Percentiles rank a stretch among this genome's conserved stretches.
These are phyloP conservation scores for Fragaria iinumae DNA, from an alignment of 306 rosid species.

Conservation along the genomic window DNA sequence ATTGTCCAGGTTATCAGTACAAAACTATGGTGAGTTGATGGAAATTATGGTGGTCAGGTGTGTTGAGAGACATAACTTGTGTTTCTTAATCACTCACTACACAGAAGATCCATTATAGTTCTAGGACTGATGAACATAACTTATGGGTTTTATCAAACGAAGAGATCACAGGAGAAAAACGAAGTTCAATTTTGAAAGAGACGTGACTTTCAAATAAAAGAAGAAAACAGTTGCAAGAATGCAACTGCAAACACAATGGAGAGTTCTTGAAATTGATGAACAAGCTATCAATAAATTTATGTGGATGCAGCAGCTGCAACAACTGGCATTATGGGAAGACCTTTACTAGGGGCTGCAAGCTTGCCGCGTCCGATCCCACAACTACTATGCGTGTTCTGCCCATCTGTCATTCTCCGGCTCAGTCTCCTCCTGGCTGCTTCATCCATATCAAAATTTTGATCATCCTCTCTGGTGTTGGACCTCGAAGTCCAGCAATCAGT, in stretches of 20 bases:
- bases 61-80: neutral
- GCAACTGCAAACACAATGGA: conserved; percentile 51
- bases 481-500: conserved; percentile 56
- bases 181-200: neutral
- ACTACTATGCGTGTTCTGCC: conserved; percentile 37
- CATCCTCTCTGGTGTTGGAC: conserved; percentile 35
- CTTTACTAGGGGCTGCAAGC: conserved; percentile 39
- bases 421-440: conserved; percentile 36
- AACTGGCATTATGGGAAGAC: conserved; percentile 41
- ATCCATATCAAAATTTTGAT: conserved; percentile 26
- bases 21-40: neutral
- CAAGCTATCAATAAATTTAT: conserved; percentile 32
- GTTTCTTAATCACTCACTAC: neutral
- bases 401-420: conserved; percentile 42
- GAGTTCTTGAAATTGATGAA: conserved; percentile 25
- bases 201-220: conserved; percentile 11
- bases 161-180: neutral
- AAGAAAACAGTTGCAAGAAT: conserved; percentile 49
- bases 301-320: conserved; percentile 54
- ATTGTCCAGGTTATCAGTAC: neutral
- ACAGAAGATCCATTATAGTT: neutral
- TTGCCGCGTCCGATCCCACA: conserved; percentile 58
- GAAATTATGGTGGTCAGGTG: neutral
- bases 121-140: too few relatives aligned
- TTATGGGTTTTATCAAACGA: neutral